phyloP scores from a whole-genome alignment of 2,329 filamentous ascomycete species.

The Pseudogymnoascus sp. region DNA sequence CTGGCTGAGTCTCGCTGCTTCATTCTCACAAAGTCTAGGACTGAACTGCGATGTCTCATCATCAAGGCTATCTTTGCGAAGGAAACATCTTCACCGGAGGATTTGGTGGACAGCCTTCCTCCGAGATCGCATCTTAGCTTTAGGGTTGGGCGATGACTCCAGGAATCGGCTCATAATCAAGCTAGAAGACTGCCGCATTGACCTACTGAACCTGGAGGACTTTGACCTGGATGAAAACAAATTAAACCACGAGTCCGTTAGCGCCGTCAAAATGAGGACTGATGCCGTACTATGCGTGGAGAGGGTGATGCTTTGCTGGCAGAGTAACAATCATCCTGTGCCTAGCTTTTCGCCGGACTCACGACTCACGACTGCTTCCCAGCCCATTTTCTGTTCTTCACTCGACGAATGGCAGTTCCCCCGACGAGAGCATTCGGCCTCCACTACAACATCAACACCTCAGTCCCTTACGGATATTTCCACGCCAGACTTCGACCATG shows the following conservation, averaged over 20 bases:
- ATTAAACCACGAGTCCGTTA: conserved; percentile 7
- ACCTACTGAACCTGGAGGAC: conserved; percentile 12
- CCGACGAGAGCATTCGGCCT: not conserved
- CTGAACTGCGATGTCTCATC: not conserved
- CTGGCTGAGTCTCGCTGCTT: not conserved
- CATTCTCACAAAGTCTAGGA: not conserved
- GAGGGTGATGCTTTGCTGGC: conserved; percentile 12
- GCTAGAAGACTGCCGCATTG: conserved; percentile 11
- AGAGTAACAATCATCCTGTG: conserved; percentile 3
- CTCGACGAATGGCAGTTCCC: not conserved
- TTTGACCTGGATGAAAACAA: conserved; percentile 11
- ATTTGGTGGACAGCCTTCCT: not conserved
- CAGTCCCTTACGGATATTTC: not conserved
- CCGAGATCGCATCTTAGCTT: not conserved
- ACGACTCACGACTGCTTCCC: not conserved
- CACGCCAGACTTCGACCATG: not conserved
- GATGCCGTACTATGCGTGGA: conserved; percentile 11
- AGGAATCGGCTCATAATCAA: not conserved
- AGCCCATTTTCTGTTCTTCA: not conserved
- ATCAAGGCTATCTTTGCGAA: not conserved
- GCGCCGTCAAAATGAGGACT: not conserved
- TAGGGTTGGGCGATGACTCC: not conserved
- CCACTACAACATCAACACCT: not conserved
- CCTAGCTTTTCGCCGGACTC: not conserved
- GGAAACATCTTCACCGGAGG: not conserved